A percentile compares a stretch with the other conserved stretches of the same genome.
Evolutionary conservation across 257 asterid genomes (phyloP).

Genomic region (Verbena officinalis): DNA sequence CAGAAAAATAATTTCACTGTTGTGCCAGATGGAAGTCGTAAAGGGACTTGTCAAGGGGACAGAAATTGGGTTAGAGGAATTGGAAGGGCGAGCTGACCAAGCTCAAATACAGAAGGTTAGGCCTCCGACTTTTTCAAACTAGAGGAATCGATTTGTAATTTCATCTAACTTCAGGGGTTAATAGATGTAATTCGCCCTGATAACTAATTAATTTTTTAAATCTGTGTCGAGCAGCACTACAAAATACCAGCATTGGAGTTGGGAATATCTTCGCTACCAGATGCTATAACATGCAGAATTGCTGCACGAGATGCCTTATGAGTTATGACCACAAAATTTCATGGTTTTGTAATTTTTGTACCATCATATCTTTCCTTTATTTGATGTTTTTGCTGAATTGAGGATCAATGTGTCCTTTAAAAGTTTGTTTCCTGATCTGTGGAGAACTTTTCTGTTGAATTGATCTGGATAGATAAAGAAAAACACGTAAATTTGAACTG

Average conservation of each 20-base stretch:
- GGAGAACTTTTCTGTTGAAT: conserved; percentile 12
- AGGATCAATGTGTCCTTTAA: conserved; percentile 1
- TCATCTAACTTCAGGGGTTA: too few species aligned
- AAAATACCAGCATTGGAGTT: conserved; percentile 76
- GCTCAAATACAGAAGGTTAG: conserved; percentile 83
- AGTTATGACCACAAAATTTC: conserved; percentile 19
- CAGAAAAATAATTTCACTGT: background rate
- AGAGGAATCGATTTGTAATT: too few species aligned
- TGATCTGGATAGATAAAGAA: background rate
- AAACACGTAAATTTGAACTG: background rate
- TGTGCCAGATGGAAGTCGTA: conserved; percentile 51
- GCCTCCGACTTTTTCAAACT: background rate
- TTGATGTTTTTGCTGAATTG: background rate
- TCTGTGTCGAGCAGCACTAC: conserved; percentile 63
- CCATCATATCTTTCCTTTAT: background rate
- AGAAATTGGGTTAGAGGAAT: conserved; percentile 72
- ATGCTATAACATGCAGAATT: conserved; percentile 80
- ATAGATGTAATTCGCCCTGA: too few species aligned
- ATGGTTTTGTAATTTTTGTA: conserved; percentile 3
- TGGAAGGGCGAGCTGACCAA: conserved; percentile 65
- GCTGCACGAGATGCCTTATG: conserved; percentile 85
- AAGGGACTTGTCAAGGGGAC: conserved; percentile 67
- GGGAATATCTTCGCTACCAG: conserved; percentile 74
- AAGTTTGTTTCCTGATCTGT: background rate
- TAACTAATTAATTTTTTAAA: too few species aligned